Evolutionary conservation across 768 basidiomycete genomes (phyloP).

Genomic region (Dioszegia aurantiaca): DNA sequence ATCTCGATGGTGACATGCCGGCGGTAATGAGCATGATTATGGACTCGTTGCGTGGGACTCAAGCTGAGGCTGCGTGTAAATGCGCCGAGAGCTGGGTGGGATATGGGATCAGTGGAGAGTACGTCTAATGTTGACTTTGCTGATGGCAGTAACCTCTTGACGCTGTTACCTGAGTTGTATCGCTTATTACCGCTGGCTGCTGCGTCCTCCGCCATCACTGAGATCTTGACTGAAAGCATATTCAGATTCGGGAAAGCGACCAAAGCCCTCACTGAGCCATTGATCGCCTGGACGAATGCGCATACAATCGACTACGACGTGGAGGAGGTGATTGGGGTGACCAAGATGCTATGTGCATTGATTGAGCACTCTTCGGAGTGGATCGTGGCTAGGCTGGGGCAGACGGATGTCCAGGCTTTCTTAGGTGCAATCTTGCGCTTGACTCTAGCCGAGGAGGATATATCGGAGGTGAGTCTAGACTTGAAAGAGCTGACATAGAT

Average conservation of each 20-base stretch:
- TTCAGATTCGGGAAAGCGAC: constrained; percentile 68
- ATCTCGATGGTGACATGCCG: constrained; percentile 65
- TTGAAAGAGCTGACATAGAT: constrained; percentile 24
- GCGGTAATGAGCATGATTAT: constrained; percentile 70
- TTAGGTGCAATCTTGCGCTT: constrained; percentile 69
- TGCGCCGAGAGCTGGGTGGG: constrained; percentile 82
- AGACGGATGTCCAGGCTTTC: constrained; percentile 65
- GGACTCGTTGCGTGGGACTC: constrained; percentile 58
- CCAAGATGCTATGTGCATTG: constrained; percentile 74
- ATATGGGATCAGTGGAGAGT: constrained; percentile 66
- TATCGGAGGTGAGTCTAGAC: constrained; percentile 62
- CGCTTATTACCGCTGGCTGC: constrained; percentile 64
- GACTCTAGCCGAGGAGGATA: constrained; percentile 77
- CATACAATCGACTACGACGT: constrained; percentile 50
- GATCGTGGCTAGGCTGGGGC: constrained; percentile 65
- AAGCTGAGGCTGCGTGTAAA: constrained; percentile 69
- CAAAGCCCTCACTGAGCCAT: constrained; percentile 74
- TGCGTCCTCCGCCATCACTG: constrained; percentile 66
- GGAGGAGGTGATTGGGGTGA: constrained; percentile 64
- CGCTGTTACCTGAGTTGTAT: constrained; percentile 59
- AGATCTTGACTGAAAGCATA: constrained; percentile 71
- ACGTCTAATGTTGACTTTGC: constrained; percentile 35
- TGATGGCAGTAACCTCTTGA: constrained; percentile 63
- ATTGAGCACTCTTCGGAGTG: constrained; percentile 83
- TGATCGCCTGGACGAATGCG: constrained; percentile 69